These are phyloP conservation scores for Exophiala xenobiotica DNA, from an alignment of 2,329 filamentous ascomycete genomes.

Conservation along the genomic window DNA sequence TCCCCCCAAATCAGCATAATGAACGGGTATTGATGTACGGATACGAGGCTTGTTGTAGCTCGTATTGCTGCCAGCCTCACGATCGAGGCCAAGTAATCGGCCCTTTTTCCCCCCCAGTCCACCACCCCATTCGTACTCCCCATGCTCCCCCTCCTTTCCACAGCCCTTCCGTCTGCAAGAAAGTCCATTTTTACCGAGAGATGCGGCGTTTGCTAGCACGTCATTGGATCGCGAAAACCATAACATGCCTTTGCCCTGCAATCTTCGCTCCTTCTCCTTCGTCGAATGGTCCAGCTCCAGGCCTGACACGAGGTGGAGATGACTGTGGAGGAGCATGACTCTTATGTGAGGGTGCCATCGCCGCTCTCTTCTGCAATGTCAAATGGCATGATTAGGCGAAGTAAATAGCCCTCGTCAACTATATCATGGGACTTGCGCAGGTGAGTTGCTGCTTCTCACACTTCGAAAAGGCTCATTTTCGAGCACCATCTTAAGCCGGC, in stretches of 20 bases:
- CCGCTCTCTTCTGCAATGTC: neutral
- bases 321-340: neutral
- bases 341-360: neutral
- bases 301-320: neutral
- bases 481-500: too few relatives aligned
- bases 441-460: too few relatives aligned
- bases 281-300: neutral
- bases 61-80: neutral
- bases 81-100: neutral
- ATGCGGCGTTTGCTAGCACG: neutral
- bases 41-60: neutral
- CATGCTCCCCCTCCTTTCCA: too few relatives aligned
- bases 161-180: too few relatives aligned
- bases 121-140: neutral
- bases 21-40: neutral
- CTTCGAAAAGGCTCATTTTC: too few relatives aligned
- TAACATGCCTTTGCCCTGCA: neutral
- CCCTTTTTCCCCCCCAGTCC: neutral
- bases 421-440: too few relatives aligned
- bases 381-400: neutral
- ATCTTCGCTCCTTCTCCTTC: neutral
- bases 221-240: neutral
- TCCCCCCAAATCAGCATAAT: too few relatives aligned
- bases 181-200: neutral
- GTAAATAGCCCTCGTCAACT: too few relatives aligned